Percentiles rank a stretch among this genome's conserved stretches.
phyloP scores from a whole-genome alignment of 75 land plant species.

The Isoetes taiwanensis region DNA sequence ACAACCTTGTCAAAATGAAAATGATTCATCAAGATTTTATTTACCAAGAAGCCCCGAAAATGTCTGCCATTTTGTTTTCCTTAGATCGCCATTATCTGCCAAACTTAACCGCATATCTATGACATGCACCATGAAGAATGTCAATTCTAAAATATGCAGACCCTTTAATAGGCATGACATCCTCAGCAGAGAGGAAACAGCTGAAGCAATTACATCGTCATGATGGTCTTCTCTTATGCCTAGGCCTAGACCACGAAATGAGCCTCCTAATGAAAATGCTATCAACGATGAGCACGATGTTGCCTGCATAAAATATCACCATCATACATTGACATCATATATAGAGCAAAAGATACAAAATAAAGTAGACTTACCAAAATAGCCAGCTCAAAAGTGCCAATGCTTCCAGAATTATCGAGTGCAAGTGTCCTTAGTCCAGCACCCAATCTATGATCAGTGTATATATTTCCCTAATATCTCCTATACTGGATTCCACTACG shows the following conservation, averaged over 20 bases:
- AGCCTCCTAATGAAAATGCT: slow-evolving; percentile 24
- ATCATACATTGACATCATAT: neutral
- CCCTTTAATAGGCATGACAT: slow-evolving; percentile 2
- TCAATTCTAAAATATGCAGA: slow-evolving; percentile 23
- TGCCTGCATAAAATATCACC: slow-evolving; percentile 15
- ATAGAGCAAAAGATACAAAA: no score
- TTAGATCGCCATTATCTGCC: no score
- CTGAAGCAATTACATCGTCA: slow-evolving; percentile 11
- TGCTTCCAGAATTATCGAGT: no score
- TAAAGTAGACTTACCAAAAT: slow-evolving; percentile 20
- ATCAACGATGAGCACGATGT: slow-evolving; percentile 18
- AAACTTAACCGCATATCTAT: no score
- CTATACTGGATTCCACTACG: neutral
- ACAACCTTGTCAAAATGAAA: no score
- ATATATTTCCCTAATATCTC: neutral
- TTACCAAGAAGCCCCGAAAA: no score
- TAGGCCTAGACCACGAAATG: slow-evolving; percentile 18
- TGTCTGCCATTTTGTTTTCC: no score
- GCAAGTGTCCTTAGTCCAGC: no score
- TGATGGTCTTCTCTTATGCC: slow-evolving; percentile 9
- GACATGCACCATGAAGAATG: slow-evolving; percentile 22
- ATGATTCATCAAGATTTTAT: no score
- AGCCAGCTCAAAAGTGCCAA: slow-evolving; percentile 18
- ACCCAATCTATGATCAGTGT: no score
- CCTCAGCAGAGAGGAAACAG: slow-evolving; percentile 16